Evolutionary conservation across 2,329 filamentous ascomycete species (phyloP).

Genomic region (Colletotrichum sp.): DNA sequence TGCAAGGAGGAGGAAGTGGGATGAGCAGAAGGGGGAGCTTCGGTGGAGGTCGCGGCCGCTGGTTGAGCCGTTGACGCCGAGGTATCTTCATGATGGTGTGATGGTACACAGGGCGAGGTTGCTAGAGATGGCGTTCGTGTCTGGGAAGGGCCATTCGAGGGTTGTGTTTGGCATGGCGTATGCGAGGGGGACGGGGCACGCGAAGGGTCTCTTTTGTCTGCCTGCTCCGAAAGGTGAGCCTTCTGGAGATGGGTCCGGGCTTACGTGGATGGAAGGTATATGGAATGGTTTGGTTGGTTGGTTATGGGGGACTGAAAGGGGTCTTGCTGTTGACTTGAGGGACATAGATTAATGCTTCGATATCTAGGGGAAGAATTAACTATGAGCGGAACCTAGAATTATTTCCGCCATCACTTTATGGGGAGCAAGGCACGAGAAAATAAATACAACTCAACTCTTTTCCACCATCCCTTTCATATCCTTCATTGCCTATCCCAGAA

Average conservation of each 20-base stretch:
- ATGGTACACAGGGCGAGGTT: no score
- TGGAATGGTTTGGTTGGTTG: not conserved
- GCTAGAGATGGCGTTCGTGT: not conserved
- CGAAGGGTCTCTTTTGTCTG: not conserved
- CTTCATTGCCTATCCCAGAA: not conserved
- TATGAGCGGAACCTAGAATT: not conserved
- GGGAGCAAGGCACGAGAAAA: not conserved
- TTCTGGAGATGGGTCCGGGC: not conserved
- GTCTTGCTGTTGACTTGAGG: not conserved
- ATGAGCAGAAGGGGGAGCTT: not conserved
- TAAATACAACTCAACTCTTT: not conserved
- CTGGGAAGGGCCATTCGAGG: not conserved
- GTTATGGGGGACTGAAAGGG: not conserved
- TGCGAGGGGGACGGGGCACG: not conserved
- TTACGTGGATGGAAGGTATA: not conserved
- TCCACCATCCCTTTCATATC: not conserved
- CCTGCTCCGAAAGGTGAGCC: not conserved
- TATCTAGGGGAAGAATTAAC: no score
- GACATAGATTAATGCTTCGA: not conserved
- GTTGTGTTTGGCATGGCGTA: not conserved
- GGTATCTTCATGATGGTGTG: not conserved
- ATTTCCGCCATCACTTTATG: not conserved
- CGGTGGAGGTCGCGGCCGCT: not conserved
- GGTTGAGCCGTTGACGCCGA: not conserved
- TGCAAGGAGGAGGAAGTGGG: not conserved